phyloP scores from a whole-genome alignment of 768 basidiomycete genomes.

The Pisolithus tinctorius region DNA sequence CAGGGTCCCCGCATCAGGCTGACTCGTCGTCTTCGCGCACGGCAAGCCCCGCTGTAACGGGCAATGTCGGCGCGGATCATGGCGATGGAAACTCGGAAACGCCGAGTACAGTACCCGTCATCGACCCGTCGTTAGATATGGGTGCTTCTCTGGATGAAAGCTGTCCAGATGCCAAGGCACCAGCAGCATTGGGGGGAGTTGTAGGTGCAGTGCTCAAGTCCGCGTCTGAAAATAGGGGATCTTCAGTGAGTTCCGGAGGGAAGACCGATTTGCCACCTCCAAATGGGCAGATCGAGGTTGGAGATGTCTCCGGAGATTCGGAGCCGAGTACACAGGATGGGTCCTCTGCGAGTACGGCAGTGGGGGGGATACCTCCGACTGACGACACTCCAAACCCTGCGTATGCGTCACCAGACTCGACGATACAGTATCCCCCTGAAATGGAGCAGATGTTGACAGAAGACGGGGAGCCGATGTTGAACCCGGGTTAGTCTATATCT shows the following conservation, averaged over 20 bases:
- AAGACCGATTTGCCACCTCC: slow-evolving; percentile 5
- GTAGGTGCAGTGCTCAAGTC: slow-evolving; percentile 30
- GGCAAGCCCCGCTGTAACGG: slow-evolving; percentile 15
- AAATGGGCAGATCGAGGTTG: slow-evolving; percentile 6
- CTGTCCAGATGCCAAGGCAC: slow-evolving; percentile 14
- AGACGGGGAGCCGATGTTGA: slow-evolving; percentile 61
- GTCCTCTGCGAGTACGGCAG: slow-evolving; percentile 14
- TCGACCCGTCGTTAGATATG: slow-evolving; percentile 33
- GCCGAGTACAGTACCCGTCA: slow-evolving; percentile 19
- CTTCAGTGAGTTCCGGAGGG: slow-evolving; percentile 5
- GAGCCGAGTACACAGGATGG: slow-evolving; percentile 12
- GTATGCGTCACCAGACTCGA: slow-evolving; percentile 22
- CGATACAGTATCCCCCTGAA: slow-evolving; percentile 32
- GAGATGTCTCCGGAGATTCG: slow-evolving; percentile 6
- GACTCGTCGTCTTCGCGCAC: slow-evolving; percentile 23
- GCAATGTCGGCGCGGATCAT: neutral
- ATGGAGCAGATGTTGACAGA: slow-evolving; percentile 55
- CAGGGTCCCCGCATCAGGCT: slow-evolving; percentile 17
- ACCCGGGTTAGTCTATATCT: slow-evolving; percentile 46
- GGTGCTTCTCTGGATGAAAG: slow-evolving; percentile 13
- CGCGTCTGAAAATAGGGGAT: slow-evolving; percentile 24
- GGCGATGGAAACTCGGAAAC: slow-evolving; percentile 9
- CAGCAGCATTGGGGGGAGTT: slow-evolving; percentile 21
- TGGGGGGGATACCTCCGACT: neutral
- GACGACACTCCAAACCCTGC: slow-evolving; percentile 2